A percentile compares a stretch with the other conserved stretches of the same genome.
phyloP scores from a whole-genome alignment of 2,329 filamentous ascomycete genomes.

The Penicillium decumbens region DNA sequence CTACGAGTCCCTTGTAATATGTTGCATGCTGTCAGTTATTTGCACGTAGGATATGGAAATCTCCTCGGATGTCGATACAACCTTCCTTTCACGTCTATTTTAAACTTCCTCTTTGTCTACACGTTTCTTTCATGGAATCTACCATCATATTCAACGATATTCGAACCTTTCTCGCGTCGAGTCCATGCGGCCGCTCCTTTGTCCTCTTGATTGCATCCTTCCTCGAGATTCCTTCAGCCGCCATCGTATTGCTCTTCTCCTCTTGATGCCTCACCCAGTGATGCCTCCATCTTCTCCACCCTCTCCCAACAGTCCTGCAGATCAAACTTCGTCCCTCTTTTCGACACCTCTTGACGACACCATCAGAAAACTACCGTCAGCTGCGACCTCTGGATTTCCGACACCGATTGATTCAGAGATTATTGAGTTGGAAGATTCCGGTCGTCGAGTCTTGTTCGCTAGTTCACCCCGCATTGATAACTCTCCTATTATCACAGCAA shows the following conservation, averaged over 20 bases:
- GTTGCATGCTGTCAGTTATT: background rate
- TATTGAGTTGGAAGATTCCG: background rate
- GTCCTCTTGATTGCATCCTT: background rate
- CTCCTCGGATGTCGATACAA: background rate
- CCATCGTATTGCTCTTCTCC: background rate
- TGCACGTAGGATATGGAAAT: background rate
- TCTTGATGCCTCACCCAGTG: background rate
- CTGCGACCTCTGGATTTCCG: background rate
- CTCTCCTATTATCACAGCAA: too few species aligned
- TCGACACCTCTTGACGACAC: background rate
- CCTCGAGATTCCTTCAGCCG: background rate
- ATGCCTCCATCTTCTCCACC: background rate
- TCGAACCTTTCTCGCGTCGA: background rate
- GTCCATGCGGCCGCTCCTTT: background rate
- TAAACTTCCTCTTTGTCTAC: background rate
- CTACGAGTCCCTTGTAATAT: background rate
- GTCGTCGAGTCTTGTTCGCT: background rate
- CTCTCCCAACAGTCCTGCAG: background rate
- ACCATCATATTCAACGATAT: background rate
- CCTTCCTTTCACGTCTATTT: constrained; percentile 2
- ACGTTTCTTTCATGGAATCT: background rate
- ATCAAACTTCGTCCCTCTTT: background rate
- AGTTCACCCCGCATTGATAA: background rate
- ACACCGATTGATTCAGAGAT: background rate
- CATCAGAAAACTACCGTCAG: background rate